Percentiles rank a stretch among this genome's conserved stretches.
phyloP scores from a whole-genome alignment of 75 land plant genomes.

The Picea sitchensis region DNA sequence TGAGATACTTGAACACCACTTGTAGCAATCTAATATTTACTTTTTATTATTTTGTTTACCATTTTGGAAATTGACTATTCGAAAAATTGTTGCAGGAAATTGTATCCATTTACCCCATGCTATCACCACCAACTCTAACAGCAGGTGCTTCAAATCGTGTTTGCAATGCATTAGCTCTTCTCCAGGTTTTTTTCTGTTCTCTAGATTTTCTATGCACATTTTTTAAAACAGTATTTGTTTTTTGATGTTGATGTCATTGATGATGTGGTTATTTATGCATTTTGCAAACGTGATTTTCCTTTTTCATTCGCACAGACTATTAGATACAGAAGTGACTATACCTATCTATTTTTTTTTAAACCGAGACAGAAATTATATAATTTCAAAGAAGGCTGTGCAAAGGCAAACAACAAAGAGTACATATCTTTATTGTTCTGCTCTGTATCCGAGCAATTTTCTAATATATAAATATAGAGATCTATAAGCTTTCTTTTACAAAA shows the following conservation, averaged over 20 bases:
- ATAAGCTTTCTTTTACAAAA: too few species aligned
- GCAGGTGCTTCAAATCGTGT: slow-evolving; percentile 95
- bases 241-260: neutral
- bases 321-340: too few species aligned
- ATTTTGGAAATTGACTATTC: neutral
- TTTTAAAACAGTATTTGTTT: neutral
- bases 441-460: too few species aligned
- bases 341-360: neutral
- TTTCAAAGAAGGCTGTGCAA: too few species aligned
- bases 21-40: neutral
- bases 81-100: slow-evolving; percentile 62
- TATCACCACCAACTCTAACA: slow-evolving; percentile 86
- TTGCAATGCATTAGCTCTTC: slow-evolving; percentile 96
- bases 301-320: too few species aligned
- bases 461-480: too few species aligned
- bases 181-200: slow-evolving; percentile 56
- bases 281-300: too few species aligned
- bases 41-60: neutral
- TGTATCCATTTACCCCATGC: slow-evolving; percentile 82
- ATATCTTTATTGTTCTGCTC: too few species aligned
- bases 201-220: neutral
- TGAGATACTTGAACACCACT: neutral
- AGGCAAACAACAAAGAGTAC: too few species aligned
- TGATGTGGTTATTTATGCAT: too few species aligned
- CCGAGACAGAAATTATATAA: too few species aligned